Evolutionary conservation across 208 protist species (phyloP).

Genomic region (Trichomonas vaginalis): DNA sequence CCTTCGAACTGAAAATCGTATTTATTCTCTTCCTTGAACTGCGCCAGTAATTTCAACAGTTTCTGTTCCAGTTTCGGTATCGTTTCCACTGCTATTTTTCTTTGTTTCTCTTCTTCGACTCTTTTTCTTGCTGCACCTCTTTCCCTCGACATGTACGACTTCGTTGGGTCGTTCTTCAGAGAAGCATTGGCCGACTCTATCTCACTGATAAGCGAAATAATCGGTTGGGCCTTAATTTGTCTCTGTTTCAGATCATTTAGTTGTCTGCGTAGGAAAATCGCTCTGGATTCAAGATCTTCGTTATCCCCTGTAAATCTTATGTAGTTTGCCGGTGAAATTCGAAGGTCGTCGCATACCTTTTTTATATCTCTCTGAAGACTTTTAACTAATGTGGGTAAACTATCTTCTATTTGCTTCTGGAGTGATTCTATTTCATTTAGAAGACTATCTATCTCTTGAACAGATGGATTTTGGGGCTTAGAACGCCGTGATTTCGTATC

Average conservation of each 20-base stretch:
- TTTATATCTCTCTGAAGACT: not conserved
- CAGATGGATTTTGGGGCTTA: not conserved
- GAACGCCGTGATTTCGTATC: not conserved
- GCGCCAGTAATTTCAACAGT: not conserved
- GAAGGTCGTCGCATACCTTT: not conserved
- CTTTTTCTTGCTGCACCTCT: not conserved
- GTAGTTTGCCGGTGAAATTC: not conserved
- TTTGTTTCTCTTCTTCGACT: not conserved
- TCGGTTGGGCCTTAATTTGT: not conserved
- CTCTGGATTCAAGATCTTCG: not conserved
- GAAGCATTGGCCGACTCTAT: not conserved
- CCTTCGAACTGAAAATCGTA: not conserved
- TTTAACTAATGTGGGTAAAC: not conserved
- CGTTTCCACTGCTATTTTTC: not conserved
- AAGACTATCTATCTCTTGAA: not conserved
- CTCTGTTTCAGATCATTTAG: not conserved
- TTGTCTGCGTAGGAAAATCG: not conserved
- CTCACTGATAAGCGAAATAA: not conserved
- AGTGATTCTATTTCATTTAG: not conserved
- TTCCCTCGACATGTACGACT: not conserved
- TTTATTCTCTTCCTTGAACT: not conserved
- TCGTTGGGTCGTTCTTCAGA: not conserved
- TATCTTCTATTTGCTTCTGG: not conserved
- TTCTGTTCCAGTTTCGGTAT: not conserved
- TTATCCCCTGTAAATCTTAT: not conserved